These are phyloP conservation scores for Metschnikowia proteae DNA, from an alignment of 805 yeast genomes.

Conservation along the genomic window DNA sequence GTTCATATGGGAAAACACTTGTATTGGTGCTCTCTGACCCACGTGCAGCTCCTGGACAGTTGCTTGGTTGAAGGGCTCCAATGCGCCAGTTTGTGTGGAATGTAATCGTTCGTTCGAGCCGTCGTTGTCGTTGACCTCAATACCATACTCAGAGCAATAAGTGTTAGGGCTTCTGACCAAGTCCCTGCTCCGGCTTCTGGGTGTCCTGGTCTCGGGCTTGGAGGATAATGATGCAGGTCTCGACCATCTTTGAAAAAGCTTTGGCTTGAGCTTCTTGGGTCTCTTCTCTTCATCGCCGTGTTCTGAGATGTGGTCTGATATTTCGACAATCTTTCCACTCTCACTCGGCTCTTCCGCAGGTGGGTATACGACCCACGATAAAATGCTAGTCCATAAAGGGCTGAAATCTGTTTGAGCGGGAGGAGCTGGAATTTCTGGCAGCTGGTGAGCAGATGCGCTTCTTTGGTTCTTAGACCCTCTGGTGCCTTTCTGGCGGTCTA, in stretches of 20 bases:
- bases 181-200: not conserved
- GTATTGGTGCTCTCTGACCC: slow-evolving; percentile 7
- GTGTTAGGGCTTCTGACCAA: not conserved
- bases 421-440: not conserved
- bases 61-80: slow-evolving; percentile 20
- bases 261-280: not conserved
- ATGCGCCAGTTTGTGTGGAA: slow-evolving; percentile 29
- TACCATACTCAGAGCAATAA: slow-evolving; percentile 22
- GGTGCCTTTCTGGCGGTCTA: slow-evolving; percentile 6
- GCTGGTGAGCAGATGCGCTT: not conserved
- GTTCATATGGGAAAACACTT: slow-evolving; percentile 24
- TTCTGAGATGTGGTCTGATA: slow-evolving; percentile 10
- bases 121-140: slow-evolving; percentile 28
- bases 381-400: slow-evolving; percentile 36
- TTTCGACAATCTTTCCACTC: slow-evolving; percentile 9
- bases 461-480: not conserved
- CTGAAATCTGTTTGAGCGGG: slow-evolving; percentile 17
- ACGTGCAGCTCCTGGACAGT: not conserved
- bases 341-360: not conserved
- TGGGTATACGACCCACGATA: slow-evolving; percentile 34
- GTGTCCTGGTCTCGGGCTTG: not conserved
- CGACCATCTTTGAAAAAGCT: slow-evolving; percentile 1
- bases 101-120: slow-evolving; percentile 24
- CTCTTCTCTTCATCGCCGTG: not conserved
- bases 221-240: not conserved